These are phyloP conservation scores for Senna tora DNA, from an alignment of 306 rosid species.

Conservation along the genomic window DNA sequence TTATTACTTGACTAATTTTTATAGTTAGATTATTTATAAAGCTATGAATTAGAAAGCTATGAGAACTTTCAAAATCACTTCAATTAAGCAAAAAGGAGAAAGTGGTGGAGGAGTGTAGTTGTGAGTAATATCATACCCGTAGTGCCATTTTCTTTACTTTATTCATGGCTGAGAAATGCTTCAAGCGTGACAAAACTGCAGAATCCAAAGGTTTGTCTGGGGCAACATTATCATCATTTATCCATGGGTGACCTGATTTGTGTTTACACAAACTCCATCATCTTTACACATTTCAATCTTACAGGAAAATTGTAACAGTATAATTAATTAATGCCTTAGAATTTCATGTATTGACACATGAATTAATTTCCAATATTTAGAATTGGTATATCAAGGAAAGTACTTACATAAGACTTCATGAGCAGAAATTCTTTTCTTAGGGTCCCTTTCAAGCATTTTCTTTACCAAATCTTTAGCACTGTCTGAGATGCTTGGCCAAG, in stretches of 20 bases:
- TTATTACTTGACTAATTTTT: too few relatives aligned
- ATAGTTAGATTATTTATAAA: too few relatives aligned
- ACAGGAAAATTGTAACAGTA: conserved; percentile 16
- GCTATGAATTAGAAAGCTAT: neutral
- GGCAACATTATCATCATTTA: conserved; percentile 79
- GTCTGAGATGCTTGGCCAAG: conserved; percentile 87
- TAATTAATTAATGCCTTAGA: conserved; percentile 10
- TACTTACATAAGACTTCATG: conserved; percentile 86
- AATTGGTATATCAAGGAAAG: conserved; percentile 32
- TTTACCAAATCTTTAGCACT: conserved; percentile 77
- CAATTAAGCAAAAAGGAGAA: conserved; percentile 27
- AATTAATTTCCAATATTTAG: conserved; percentile 13
- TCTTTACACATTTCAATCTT: conserved; percentile 21
- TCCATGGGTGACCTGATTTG: conserved; percentile 85
- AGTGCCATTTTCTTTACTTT: conserved; percentile 91
- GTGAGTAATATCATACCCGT: conserved; percentile 51
- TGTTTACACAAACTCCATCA: conserved; percentile 29
- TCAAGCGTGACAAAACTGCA: conserved; percentile 89
- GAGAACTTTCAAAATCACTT: conserved; percentile 1
- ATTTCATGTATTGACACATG: conserved; percentile 31
- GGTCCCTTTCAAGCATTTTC: conserved; percentile 79
- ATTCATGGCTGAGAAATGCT: conserved; percentile 90
- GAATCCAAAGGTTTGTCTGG: conserved; percentile 89
- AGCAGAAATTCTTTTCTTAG: conserved; percentile 72
- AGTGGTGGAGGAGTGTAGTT: neutral